Evolutionary conservation across 2,329 filamentous ascomycete genomes (phyloP).

Genomic region (Huntiella moniliformis): DNA sequence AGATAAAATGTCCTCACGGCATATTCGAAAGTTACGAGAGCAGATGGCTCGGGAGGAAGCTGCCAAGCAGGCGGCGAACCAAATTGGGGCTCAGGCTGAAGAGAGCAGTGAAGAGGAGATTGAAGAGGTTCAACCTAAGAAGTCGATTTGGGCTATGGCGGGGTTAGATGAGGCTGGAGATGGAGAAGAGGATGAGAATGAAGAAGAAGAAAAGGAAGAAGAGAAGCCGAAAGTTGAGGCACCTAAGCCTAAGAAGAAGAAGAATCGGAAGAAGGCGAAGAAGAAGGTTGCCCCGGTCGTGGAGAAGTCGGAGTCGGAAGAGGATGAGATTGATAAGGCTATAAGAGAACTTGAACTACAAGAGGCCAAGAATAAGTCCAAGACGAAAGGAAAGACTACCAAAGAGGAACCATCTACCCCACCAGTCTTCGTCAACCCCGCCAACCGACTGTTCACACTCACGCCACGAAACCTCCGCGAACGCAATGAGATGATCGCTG

Average conservation of each 20-base stretch:
- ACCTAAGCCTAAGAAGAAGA: constrained; percentile 16
- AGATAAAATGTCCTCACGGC: constrained; percentile 29
- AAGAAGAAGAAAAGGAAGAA: constrained; percentile 5
- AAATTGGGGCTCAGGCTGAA: constrained; percentile 15
- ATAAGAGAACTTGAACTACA: constrained; percentile 29
- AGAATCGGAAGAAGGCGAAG: constrained; percentile 23
- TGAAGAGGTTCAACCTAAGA: constrained; percentile 18
- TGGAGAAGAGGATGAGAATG: constrained; percentile 13
- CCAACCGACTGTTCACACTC: constrained; percentile 22
- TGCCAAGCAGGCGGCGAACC: constrained; percentile 1
- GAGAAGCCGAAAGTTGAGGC: not conserved
- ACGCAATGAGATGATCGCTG: constrained; percentile 67
- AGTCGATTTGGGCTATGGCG: constrained; percentile 19
- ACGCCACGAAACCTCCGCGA: constrained; percentile 60
- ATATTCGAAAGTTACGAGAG: constrained; percentile 33
- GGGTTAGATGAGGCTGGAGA: constrained; percentile 14
- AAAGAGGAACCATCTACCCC: not conserved
- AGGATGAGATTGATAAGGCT: constrained; percentile 38
- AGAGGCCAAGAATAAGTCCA: constrained; percentile 9
- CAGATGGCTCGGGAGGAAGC: constrained; percentile 23
- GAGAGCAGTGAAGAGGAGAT: constrained; percentile 18
- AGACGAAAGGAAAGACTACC: not conserved
- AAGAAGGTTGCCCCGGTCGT: constrained; percentile 12
- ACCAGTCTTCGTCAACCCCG: not conserved
- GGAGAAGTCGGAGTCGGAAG: constrained; percentile 14